phyloP scores from a whole-genome alignment of 179 eudicot species.

The Drosera spatulata region DNA sequence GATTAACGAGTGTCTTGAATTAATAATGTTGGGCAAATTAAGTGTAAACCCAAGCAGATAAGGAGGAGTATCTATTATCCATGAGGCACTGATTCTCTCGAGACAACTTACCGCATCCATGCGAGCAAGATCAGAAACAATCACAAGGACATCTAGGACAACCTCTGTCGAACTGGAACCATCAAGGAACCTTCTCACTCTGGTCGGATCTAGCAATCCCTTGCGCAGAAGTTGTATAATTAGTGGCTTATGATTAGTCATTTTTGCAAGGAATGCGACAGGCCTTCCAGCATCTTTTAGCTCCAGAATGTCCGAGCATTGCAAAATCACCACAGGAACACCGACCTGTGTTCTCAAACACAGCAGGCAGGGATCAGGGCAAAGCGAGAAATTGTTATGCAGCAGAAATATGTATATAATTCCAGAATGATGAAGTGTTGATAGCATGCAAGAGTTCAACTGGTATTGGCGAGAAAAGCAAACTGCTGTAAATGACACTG shows the following conservation, averaged over 20 bases:
- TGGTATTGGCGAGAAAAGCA: no score
- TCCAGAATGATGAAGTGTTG: no score
- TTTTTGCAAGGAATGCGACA: constrained; percentile 86
- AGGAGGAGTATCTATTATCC: no score
- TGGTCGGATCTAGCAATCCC: constrained; percentile 68
- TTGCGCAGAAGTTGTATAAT: constrained; percentile 66
- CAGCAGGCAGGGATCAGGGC: constrained; percentile 3
- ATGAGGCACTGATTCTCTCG: no score
- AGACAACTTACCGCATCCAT: constrained; percentile 69
- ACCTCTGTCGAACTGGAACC: constrained; percentile 71
- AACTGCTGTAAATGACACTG: no score
- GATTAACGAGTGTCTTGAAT: no score
- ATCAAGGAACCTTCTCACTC: constrained; percentile 63
- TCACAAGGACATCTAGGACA: constrained; percentile 71
- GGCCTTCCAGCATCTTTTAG: constrained; percentile 61
- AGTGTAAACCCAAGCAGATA: background rate
- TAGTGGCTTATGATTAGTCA: constrained; percentile 57
- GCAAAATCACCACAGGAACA: constrained; percentile 56
- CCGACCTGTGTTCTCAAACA: constrained; percentile 44
- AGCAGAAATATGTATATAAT: background rate
- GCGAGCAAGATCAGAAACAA: constrained; percentile 92
- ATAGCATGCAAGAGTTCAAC: no score
- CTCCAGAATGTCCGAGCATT: constrained; percentile 76
- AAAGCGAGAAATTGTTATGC: background rate
- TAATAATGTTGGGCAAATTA: no score